Conservation (phyloP, 192 early-diverging fungal species). For the Coemansia reversa region DNA sequence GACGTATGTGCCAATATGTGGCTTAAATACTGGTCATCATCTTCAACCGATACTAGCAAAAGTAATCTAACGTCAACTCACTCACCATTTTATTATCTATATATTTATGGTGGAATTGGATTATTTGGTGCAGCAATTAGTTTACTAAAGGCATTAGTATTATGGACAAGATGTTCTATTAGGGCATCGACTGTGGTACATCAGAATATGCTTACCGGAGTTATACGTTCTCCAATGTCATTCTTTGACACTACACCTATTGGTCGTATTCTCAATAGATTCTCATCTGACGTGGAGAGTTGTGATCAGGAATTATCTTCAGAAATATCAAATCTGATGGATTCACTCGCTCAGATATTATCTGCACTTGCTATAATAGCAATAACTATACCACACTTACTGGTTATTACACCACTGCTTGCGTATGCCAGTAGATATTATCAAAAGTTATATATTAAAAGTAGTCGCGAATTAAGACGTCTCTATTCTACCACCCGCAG, state of each 20-base stretch:
- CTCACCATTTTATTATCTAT: constrained; percentile 64
- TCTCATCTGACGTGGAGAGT: constrained; percentile 63
- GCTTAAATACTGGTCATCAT: constrained; percentile 69
- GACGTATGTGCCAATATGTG: constrained; percentile 63
- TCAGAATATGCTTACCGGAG: constrained; percentile 59
- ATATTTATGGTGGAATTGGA: constrained; percentile 78
- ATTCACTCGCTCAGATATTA: constrained; percentile 54
- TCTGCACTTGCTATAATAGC: constrained; percentile 59
- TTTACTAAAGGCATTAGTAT: constrained; percentile 71
- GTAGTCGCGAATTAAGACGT: constrained; percentile 83
- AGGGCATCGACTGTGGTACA: constrained; percentile 62
- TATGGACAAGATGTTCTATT: constrained; percentile 83
- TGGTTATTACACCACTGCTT: constrained; percentile 68
- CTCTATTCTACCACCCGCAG: constrained; percentile 79
- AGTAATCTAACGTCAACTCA: neutral
- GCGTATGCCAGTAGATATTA: constrained; percentile 68
- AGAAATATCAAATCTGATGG: constrained; percentile 58
- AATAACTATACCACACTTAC: constrained; percentile 65
- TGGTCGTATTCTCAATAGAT: constrained; percentile 73
- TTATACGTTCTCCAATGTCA: constrained; percentile 68
- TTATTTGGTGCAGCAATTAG: constrained; percentile 64
- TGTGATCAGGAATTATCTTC: constrained; percentile 62
- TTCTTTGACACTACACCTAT: constrained; percentile 77
- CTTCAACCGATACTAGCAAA: constrained; percentile 27
- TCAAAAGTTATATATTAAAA: constrained; percentile 71